These are phyloP conservation scores for Prinsepia uniflora DNA, from an alignment of 306 rosid species.

Conservation along the genomic window DNA sequence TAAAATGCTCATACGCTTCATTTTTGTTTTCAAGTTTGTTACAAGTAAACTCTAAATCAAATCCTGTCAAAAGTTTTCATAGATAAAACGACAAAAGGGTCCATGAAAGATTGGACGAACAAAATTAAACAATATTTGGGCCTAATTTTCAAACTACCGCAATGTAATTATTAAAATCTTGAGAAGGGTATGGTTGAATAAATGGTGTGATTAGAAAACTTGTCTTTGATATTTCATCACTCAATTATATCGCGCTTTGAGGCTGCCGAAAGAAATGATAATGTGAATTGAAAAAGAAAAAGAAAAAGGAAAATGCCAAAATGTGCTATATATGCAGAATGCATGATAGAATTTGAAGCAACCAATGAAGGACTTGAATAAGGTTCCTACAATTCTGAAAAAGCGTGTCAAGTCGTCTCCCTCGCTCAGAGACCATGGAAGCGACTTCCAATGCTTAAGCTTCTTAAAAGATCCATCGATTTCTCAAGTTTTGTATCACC, in stretches of 20 bases:
- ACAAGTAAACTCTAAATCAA: too few species aligned
- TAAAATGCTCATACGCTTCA: too few species aligned
- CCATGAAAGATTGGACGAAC: too few species aligned
- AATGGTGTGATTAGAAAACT: too few species aligned
- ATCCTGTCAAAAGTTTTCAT: too few species aligned
- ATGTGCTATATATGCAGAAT: neutral
- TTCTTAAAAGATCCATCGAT: neutral
- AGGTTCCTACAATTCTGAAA: slow-evolving; percentile 1
- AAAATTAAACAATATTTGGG: too few species aligned
- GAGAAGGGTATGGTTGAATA: too few species aligned
- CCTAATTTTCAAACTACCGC: too few species aligned
- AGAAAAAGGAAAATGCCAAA: neutral
- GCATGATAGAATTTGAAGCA: neutral
- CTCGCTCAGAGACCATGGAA: neutral
- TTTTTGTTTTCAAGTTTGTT: too few species aligned
- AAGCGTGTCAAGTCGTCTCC: neutral
- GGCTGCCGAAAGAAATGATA: slow-evolving; percentile 1
- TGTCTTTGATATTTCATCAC: neutral
- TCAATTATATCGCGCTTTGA: neutral
- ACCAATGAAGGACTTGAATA: neutral
- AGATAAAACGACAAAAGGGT: too few species aligned
- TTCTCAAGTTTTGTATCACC: neutral
- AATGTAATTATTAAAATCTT: too few species aligned
- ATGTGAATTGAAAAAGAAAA: neutral
- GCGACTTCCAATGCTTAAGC: slow-evolving; percentile 7